Base-by-base conservation (phyloP, 352 stramenopile genomes). In the Pythium myriotylum region DNA sequence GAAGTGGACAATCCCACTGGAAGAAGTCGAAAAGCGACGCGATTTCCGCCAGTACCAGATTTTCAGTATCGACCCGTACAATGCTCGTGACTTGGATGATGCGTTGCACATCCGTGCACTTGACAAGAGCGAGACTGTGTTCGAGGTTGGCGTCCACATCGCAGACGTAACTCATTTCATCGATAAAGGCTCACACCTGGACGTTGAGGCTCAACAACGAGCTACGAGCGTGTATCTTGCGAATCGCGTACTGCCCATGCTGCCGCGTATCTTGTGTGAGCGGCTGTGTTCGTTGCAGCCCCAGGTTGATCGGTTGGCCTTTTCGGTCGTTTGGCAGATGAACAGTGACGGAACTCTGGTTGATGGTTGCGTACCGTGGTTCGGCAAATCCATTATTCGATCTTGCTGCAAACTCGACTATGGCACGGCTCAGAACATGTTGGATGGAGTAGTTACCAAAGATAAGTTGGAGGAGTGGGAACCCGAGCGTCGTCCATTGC, bases 151-250 rank as follows among this genome's bases (percentile, higher is more conserved):
- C 24, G 96, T 99, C 13, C 97, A 99, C 68, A 99, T 99, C 77
- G 97, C 97, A 1, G 97, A 99, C 68, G 97, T 99, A 26, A 98
- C 93, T 24, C 86, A 98, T 67, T 99, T 99, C 70, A 76, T 99
- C 3, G 63, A 78, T 37, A 79, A 86, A 16, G 81, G 88, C 39
- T 98, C 79, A 5, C 52, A 86, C n/a, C 73, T 99, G n/a, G 97
- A 99, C 66, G 53, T 76, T 12, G 97, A 99, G 73, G 97, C 97
- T 8, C 73, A 91, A 35, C 74, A 85, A 37, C 92, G 97, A 42
- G 91, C 86, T 5, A 99, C 97, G 4, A 99, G 92, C 26, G 93
- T 99, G 0, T 99, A 99, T 72, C 78, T 99, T 0, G 91, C 98
- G 16, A 96, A 99, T 66, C 79, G 88, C 24, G 79, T 92, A 51